Evolutionary conservation across 2,329 filamentous ascomycete species (phyloP).

Genomic region (Beauveria australis): DNA sequence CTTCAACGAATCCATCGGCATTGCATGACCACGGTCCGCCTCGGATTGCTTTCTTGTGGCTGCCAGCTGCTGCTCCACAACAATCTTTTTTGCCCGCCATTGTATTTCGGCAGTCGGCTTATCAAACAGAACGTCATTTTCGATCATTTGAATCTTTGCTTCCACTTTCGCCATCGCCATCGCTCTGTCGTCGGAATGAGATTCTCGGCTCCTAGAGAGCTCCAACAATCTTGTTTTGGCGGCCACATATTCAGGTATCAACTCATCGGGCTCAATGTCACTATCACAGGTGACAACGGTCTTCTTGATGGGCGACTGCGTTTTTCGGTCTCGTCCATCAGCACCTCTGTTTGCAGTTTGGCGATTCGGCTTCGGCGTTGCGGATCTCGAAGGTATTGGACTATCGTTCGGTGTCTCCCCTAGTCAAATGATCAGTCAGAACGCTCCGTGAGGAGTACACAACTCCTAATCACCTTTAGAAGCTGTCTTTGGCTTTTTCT

Average conservation of each 20-base stretch:
- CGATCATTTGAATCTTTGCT: constrained; percentile 67
- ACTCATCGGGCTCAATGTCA: constrained; percentile 66
- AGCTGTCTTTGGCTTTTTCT: constrained; percentile 30
- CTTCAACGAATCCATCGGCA: constrained; percentile 14
- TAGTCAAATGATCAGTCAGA: background rate
- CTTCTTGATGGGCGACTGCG: constrained; percentile 31
- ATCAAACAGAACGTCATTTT: constrained; percentile 71
- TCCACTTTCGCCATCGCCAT: constrained; percentile 56
- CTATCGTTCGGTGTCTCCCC: constrained; percentile 39
- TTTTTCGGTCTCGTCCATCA: constrained; percentile 18
- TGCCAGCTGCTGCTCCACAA: constrained; percentile 54
- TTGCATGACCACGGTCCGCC: constrained; percentile 14
- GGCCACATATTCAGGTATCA: constrained; percentile 69
- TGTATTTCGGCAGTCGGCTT: constrained; percentile 53
- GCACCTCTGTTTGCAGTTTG: constrained; percentile 19
- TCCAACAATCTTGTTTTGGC: constrained; percentile 62
- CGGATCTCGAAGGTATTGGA: constrained; percentile 40
- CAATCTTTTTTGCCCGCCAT: constrained; percentile 53
- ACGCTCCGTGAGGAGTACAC: no score
- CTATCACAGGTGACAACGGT: constrained; percentile 48
- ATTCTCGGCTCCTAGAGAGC: constrained; percentile 23
- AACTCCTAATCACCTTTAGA: constrained; percentile 27
- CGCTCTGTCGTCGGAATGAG: constrained; percentile 24
- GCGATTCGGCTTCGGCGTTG: constrained; percentile 34
- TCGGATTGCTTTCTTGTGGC: constrained; percentile 32